Evolutionary conservation across 495 filamentous ascomycete genomes (phyloP).

Genomic region (Daldinia concentrica): DNA sequence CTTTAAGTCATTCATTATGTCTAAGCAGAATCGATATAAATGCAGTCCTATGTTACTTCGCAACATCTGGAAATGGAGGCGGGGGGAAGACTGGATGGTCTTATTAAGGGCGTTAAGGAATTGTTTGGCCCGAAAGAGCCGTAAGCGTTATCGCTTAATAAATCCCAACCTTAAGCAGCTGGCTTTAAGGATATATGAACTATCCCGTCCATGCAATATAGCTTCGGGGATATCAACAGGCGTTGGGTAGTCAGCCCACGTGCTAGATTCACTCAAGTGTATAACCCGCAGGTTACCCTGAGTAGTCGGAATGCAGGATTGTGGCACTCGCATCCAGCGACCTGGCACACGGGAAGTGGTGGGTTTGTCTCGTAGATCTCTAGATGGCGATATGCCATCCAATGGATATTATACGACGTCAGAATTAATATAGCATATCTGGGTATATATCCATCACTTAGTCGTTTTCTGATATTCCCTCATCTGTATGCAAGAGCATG

Average conservation of each 20-base stretch:
- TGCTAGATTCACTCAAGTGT: neutral
- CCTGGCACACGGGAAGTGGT: neutral
- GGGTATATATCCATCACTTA: neutral
- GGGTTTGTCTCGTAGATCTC: neutral
- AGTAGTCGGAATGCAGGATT: neutral
- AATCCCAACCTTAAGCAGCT: too few relatives aligned
- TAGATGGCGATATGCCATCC: neutral
- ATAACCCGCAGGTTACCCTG: neutral
- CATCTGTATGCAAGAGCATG: too few relatives aligned
- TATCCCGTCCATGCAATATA: neutral
- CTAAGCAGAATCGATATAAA: too few relatives aligned
- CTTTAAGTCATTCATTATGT: too few relatives aligned
- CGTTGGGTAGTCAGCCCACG: neutral
- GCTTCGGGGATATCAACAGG: neutral
- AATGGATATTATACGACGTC: neutral
- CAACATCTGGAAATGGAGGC: too few relatives aligned
- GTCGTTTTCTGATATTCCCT: neutral
- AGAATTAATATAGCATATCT: neutral
- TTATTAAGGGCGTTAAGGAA: too few relatives aligned
- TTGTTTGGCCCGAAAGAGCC: too few relatives aligned
- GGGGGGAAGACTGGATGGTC: too few relatives aligned
- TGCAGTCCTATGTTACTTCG: too few relatives aligned
- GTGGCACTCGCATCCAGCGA: neutral
- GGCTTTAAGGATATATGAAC: neutral
- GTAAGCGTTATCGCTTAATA: too few relatives aligned